Evolutionary conservation across 2,329 filamentous ascomycete genomes (phyloP), one percentile per base, ranked within the genome.

Genomic region (Diaporthe caulivora): DNA sequence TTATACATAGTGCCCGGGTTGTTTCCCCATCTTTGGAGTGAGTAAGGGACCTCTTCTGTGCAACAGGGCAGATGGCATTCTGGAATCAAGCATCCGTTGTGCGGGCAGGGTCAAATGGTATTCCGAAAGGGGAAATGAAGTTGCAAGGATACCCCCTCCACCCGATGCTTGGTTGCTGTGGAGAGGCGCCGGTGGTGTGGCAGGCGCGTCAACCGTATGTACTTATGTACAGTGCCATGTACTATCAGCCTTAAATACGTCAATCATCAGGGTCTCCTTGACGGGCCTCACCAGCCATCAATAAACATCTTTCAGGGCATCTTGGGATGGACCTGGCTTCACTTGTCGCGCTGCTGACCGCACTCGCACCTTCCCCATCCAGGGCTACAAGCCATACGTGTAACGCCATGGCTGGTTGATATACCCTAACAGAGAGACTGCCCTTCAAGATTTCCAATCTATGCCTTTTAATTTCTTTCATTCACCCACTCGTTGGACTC

Each of bases 131-230:
- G 62, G 31, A 67, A 26, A 67, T 67, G 62, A 53, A 67, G n/a
- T 21, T 67, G 62, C 62, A 67, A 67, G 62, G 62, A 67, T 67
- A 18, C 31, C 62, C 47, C 62, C 44, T 53, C 31, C 44, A n/a
- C 44, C 40, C 29, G n/a, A 24, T 67, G 24, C 62, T 31, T 53
- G 62, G 62, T 67, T 67, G 62, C 62, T 15, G 62, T 67, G 62
- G 62, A 40, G 51, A 29, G 62, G 44, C 21, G 60, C 44, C 37
- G 31, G 40, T 21, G 26, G 40, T 62, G 26, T 17, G 31, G 29
- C 60, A 51, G 44, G 13, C 60, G 60, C 60, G 44, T 65, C 60
- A 37, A 29, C 29, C 11, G 24, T 51, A 15, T 37, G 42, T 65
- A 40, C 9, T 5, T 34, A 34, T 34, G 34, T 34, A 34, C 34